Evolutionary conservation across 306 rosid species (phyloP), one percentile per base, ranked within the genome.

Genomic region (Begonia fuchsioides): DNA sequence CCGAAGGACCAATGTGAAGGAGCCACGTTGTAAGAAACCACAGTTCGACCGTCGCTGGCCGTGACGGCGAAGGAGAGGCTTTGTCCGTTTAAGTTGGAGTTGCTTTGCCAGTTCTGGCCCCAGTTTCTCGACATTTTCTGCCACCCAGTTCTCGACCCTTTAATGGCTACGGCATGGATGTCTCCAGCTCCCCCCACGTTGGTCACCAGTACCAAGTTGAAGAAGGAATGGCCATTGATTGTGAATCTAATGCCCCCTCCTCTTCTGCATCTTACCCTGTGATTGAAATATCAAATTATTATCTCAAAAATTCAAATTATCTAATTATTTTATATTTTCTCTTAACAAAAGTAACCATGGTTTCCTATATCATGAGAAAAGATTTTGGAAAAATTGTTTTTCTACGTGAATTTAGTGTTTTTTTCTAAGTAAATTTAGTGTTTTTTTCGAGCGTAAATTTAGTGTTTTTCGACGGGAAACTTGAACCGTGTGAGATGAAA

Each of bases 121-220:
- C 86, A 78, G 32, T 78, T 78, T 32, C 86, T 71, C 11, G 86
- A 78, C 78, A 78, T 71, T 13, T 73, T 32, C 60, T 62, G 76
- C 86, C 86, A 78, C 45, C 78, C 56, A 8, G 63, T 62, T 51
- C 68, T 71, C 51, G 86, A 74, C 16, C 86, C 86, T 60, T 71
- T 78, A 55, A 78, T 78, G 15, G 76, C 49, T 19, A 78, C 65
- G 13, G 74, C 44, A 60, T 78, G 81, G 11, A 62, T 72, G 58
- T 78, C 86, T 11, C 86, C 86, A 18, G 86, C 86, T 1, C 86
- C 86, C 1, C 81, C 86, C 32, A 78, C 86, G 59, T 78, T 78
- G 0, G 86, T 78, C 6, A 78, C 61, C 2, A 78, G 65, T 15
- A 78, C 86, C 32, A 78, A 52, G 14, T 78, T 78, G 78, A 78